phyloP scores from a whole-genome alignment of 805 yeast species.

The Candida silvicultrix region DNA sequence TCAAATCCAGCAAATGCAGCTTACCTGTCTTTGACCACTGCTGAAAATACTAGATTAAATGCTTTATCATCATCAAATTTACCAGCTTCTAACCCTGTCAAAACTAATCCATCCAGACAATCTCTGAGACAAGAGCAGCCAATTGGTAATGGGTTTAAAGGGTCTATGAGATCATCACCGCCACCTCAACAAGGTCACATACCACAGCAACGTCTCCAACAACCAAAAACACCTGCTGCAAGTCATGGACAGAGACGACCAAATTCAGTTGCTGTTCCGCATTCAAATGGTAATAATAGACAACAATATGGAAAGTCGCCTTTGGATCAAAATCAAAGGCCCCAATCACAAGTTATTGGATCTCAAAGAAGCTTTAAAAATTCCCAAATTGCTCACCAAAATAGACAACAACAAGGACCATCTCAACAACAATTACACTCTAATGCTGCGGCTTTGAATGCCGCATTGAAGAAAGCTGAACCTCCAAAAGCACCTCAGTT shows the following conservation, averaged over 20 bases:
- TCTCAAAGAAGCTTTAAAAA: neutral
- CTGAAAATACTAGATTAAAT: constrained; percentile 72
- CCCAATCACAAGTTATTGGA: neutral
- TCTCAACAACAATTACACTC: constrained; percentile 10
- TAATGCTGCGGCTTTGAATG: constrained; percentile 35
- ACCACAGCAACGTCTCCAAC: constrained; percentile 4
- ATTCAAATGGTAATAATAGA: neutral
- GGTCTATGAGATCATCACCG: neutral
- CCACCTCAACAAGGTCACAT: constrained; percentile 3
- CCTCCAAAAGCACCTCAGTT: constrained; percentile 17
- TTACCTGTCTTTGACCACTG: constrained; percentile 64
- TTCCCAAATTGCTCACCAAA: neutral
- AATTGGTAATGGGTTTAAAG: neutral
- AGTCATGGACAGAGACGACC: neutral
- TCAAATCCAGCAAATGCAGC: constrained; percentile 49
- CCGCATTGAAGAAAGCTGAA: constrained; percentile 44
- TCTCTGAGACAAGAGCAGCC: constrained; percentile 18
- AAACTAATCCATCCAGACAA: constrained; percentile 19
- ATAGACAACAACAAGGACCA: neutral
- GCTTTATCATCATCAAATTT: constrained; percentile 37
- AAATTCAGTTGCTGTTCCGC: neutral
- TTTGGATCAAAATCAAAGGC: neutral
- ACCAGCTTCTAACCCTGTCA: constrained; percentile 9
- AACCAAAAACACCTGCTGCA: neutral
- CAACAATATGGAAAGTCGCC: neutral